Base-by-base conservation (phyloP, 495 filamentous ascomycete genomes). In the Mycothermus thermophilus region DNA sequence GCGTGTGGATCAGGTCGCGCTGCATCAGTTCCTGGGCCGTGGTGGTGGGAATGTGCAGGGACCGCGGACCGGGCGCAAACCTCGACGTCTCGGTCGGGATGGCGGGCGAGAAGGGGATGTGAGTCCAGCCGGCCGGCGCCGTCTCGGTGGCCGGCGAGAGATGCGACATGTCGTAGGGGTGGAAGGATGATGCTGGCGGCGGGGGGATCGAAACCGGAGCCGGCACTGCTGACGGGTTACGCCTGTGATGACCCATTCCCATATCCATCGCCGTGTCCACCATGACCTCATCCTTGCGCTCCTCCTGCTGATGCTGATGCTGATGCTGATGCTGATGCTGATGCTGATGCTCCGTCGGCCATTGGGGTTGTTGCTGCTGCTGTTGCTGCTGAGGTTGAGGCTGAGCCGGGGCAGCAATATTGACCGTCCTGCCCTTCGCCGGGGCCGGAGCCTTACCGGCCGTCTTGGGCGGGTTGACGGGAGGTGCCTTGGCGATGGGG, bases 401-500 rank as follows among this genome's bases (percentile, higher is more conserved):
- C 27, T 59, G 61, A 19, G 36, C 43, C n/a, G 48, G 40, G 21
- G 54, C 53, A 26, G 54, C 50, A 23, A 51, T 42, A 10, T 61
- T 57, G 30, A 45, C 51, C 12, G 63, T 58, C 32, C 64, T 51
- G 16, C 48, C 38, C 16, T 60, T 54, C n/a, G 47, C 41, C 34
- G 51, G 27, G n/a, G 46, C 36, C 31, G 50, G 45, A 36, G 48
- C 46, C 39, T 52, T 55, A n/a, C n/a, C n/a, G 21, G 62, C 50
- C 49, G 58, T 63, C 55, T 72, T 71, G 26, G 45, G 51, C 32
- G 54, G 50, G 43, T 60, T 60, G 42, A 69, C 71, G 1, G 73
- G 68, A n/a, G 73, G 67, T 22, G 78, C 71, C 47, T 79, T 80
- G 8, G 79, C 75, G 38, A 97, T 76, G 13, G 90, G 90, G 15